Evolutionary conservation across 805 yeast genomes (phyloP).

Genomic region (Schwanniomyces sp.): DNA sequence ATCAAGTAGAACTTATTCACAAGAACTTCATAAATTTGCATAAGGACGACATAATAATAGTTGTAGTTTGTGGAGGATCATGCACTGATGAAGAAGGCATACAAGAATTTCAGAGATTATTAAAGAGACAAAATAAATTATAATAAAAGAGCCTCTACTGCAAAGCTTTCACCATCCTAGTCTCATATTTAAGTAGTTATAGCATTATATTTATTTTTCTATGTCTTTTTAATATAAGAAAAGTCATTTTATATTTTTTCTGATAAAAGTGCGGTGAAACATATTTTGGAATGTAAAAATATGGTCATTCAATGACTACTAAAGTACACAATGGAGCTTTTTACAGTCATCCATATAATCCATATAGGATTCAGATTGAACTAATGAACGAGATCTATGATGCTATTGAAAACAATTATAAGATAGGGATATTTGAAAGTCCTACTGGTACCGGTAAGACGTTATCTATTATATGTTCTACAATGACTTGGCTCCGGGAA

Average conservation of each 20-base stretch:
- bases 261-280: too few relatives aligned
- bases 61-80: slow-evolving; percentile 57
- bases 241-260: too few relatives aligned
- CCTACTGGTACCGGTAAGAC: slow-evolving; percentile 98
- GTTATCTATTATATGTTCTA: slow-evolving; percentile 77
- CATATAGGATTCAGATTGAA: slow-evolving; percentile 75
- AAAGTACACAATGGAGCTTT: neutral
- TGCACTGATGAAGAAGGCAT: slow-evolving; percentile 15
- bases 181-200: too few relatives aligned
- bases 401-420: slow-evolving; percentile 52
- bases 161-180: too few relatives aligned
- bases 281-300: neutral
- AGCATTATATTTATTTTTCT: too few relatives aligned
- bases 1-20: slow-evolving; percentile 26
- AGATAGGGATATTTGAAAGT: slow-evolving; percentile 82
- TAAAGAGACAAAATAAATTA: neutral
- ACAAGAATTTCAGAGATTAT: slow-evolving; percentile 8
- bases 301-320: neutral
- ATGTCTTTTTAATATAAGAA: too few relatives aligned
- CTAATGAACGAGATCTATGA: slow-evolving; percentile 77
- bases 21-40: slow-evolving; percentile 23
- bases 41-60: slow-evolving; percentile 45
- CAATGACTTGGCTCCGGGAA: slow-evolving; percentile 78
- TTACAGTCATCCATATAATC: slow-evolving; percentile 77
- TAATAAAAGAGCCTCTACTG: neutral